These are phyloP conservation scores for Candida buenavistaensis DNA, from an alignment of 1,139 yeast genomes.

Conservation along the genomic window DNA sequence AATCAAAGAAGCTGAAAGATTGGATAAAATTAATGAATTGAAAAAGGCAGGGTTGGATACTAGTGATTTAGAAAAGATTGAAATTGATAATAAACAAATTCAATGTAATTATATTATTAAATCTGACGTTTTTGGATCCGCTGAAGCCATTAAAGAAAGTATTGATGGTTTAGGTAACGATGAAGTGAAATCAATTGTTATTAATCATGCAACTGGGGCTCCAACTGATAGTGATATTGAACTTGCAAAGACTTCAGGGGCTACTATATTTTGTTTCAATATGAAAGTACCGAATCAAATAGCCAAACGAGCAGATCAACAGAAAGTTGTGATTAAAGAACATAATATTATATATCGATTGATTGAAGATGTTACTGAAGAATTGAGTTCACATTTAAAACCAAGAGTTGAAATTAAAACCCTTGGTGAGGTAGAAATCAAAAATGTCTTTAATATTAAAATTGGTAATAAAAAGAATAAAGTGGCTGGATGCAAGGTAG, in stretches of 20 bases:
- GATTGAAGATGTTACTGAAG: constrained; percentile 77
- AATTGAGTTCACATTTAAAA: constrained; percentile 58
- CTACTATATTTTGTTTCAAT: constrained; percentile 78
- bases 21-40: constrained; percentile 54
- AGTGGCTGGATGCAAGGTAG: constrained; percentile 90
- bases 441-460: constrained; percentile 71
- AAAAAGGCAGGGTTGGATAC: constrained; percentile 57
- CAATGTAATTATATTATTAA: constrained; percentile 68
- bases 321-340: constrained; percentile 59
- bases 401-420: constrained; percentile 72
- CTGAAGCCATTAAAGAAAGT: constrained; percentile 69
- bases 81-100: constrained; percentile 21
- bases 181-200: constrained; percentile 68
- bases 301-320: constrained; percentile 55
- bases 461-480: constrained; percentile 49
- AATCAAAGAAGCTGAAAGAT: constrained; percentile 46
- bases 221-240: constrained; percentile 84
- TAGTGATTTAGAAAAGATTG: constrained; percentile 26
- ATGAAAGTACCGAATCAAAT: constrained; percentile 68
- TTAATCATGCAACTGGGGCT: constrained; percentile 78
- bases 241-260: constrained; percentile 74
- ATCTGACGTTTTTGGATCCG: constrained; percentile 82
- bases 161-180: constrained; percentile 81
- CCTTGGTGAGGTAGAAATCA: constrained; percentile 66
- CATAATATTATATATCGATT: constrained; percentile 85